Percentiles rank a stretch among this genome's conserved stretches.
Conservation (phyloP, 179 eudicot species). For the Camellia oleifera region DNA sequence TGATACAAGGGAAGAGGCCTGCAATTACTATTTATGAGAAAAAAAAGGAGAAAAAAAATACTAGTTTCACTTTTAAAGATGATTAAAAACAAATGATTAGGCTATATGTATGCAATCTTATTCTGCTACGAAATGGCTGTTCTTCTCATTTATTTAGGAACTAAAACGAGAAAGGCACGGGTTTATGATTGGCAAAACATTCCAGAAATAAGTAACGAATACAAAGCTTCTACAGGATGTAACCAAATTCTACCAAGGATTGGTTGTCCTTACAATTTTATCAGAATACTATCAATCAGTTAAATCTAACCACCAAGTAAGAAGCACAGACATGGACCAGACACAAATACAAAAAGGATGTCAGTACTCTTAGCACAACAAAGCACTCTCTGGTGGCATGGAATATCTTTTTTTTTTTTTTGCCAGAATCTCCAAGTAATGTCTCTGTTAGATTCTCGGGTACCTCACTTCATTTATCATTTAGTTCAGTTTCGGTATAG, state of each 20-base stretch:
- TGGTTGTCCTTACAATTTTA: background rate
- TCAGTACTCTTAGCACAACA: too few species aligned
- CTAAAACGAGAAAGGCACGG: background rate
- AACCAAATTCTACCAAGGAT: background rate
- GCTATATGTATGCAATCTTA: background rate
- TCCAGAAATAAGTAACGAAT: background rate
- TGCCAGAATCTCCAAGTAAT: background rate
- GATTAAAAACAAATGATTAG: background rate
- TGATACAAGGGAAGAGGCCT: constrained; percentile 97
- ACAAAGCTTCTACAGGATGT: background rate
- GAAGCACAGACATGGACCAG: background rate
- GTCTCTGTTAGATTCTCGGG: background rate
- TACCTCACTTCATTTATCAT: background rate
- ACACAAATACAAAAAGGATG: background rate
- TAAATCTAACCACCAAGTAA: background rate
- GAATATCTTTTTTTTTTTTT: background rate
- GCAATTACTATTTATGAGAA: constrained; percentile 28
- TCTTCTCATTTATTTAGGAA: too few species aligned
- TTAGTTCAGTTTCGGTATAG: background rate
- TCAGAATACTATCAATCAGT: background rate
- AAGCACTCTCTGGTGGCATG: background rate
- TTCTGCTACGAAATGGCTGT: too few species aligned
- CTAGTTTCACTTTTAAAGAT: background rate
- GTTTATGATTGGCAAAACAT: background rate
- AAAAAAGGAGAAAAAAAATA: background rate